These are phyloP conservation scores for Phytophthora kernoviae DNA, from an alignment of 352 stramenopile genomes.

Conservation along the genomic window DNA sequence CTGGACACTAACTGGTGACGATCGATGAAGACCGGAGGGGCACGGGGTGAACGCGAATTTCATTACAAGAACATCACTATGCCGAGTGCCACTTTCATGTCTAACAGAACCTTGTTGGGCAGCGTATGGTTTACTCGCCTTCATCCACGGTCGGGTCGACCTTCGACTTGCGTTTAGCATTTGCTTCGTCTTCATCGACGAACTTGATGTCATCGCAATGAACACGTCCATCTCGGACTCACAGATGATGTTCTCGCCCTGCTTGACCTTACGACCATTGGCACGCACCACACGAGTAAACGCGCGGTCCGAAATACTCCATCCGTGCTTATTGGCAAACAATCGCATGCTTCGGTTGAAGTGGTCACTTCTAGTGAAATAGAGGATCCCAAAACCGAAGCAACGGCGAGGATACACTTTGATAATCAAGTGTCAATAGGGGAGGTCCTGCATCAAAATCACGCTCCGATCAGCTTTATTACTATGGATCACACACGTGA, in stretches of 20 bases:
- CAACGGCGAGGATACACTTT: conserved; percentile 85
- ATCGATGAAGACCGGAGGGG: no score
- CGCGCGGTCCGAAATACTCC: conserved; percentile 69
- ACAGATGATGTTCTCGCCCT: conserved; percentile 76
- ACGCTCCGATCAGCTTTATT: no score
- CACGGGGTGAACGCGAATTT: no score
- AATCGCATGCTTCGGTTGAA: conserved; percentile 90
- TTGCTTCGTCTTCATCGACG: conserved; percentile 73
- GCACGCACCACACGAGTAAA: conserved; percentile 66
- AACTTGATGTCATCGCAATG: conserved; percentile 79
- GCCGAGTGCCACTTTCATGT: no score
- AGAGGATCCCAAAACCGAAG: conserved; percentile 87
- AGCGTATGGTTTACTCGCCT: conserved; percentile 5
- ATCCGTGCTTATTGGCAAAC: conserved; percentile 82
- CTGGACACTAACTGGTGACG: no score
- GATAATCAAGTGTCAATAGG: conserved; percentile 78
- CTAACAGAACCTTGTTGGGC: no score
- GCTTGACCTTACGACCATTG: conserved; percentile 63
- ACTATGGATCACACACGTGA: background rate
- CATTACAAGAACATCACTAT: no score
- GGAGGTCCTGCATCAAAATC: conserved; percentile 32
- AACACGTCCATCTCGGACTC: conserved; percentile 86
- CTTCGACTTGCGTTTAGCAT: conserved; percentile 40
- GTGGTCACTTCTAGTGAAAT: conserved; percentile 92
- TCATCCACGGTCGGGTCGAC: background rate